These are phyloP conservation scores for Diaporthe velutina DNA, from an alignment of 2,329 filamentous ascomycete genomes.

Conservation along the genomic window DNA sequence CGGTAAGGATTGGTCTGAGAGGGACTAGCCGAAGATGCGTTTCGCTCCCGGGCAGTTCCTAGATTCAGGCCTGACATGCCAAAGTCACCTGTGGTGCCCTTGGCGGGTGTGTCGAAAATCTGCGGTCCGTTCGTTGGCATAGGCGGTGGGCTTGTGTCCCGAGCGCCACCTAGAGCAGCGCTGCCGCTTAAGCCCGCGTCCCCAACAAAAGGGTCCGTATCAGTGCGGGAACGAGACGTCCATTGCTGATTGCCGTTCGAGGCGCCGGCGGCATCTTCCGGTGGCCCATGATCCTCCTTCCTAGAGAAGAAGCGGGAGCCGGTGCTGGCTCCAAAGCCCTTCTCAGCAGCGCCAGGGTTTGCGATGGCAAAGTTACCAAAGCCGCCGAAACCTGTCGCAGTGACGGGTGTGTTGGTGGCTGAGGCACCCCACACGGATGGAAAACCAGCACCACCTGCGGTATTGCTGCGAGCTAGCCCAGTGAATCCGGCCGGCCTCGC, in stretches of 20 bases:
- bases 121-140: conserved; percentile 46
- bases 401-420: conserved; percentile 69
- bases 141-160: conserved; percentile 71
- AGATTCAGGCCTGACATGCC: conserved; percentile 72
- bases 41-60: conserved; percentile 70
- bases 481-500: conserved; percentile 56
- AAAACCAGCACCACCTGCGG: conserved; percentile 60
- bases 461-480: conserved; percentile 67
- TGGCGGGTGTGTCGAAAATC: conserved; percentile 66
- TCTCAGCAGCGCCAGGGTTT: conserved; percentile 73
- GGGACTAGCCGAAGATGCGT: conserved; percentile 82
- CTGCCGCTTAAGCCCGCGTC: conserved; percentile 75
- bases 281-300: conserved; percentile 71
- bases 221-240: conserved; percentile 73
- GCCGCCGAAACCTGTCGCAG: conserved; percentile 81
- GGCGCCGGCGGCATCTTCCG: conserved; percentile 70
- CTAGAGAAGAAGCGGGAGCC: conserved; percentile 67
- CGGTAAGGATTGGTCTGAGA: conserved; percentile 97
- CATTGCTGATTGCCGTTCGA: conserved; percentile 61
- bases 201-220: conserved; percentile 81
- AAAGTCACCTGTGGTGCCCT: conserved; percentile 69
- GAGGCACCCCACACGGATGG: conserved; percentile 60
- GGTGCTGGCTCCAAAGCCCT: conserved; percentile 78
- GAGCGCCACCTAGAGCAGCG: conserved; percentile 80
- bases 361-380: conserved; percentile 92